Evolutionary conservation across 2,329 filamentous ascomycete species (phyloP), one percentile per base, ranked within the genome.

Genomic region (Samsoniella hepiali): DNA sequence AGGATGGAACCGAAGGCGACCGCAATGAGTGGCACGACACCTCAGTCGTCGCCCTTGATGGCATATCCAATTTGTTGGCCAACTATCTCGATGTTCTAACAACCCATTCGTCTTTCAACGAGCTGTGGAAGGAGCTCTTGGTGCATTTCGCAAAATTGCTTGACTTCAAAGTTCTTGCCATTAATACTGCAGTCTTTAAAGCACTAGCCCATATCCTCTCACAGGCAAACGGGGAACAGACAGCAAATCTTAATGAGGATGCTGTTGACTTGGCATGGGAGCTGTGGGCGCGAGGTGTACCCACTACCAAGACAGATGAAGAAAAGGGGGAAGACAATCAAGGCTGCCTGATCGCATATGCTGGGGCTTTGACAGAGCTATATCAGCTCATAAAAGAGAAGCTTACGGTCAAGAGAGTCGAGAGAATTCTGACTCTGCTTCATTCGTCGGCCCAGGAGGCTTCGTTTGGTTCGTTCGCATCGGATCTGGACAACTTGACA

Each of bases 341-440:
- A 72, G 88, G 88, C 63, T 93, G 91, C 11, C 84, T 94, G n/a
- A 78, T 91, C 36, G 90, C 93, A n/a, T 97, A 97, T 76, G 84
- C 95, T 1, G 83, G 88, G 29, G 84, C 90, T 1, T 84, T 95
- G 47, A 81, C 87, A 63, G 88, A 95, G 68, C 82, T 98, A 1
- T 96, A 97, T 71, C 84, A 86, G 1, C 82, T 97, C 5, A 85
- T 92, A 55, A 82, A 88, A 64, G 76, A 81, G 8, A 83, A 86
- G 17, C 78, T 97, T 27, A 83, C 83, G 10, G 78, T 85, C 0
- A 81, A 86, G 3, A 83, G 84, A 54, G 85, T 93, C 9, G 78
- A 82, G 47, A 83, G 81, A n/a, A 89, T 96, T 74, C 81, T 96
- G 1, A 78, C 78, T 3, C 85, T 96, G 54, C 78, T 97, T 38